These are phyloP conservation scores for Phanerodontia chrysosporium DNA, from an alignment of 768 basidiomycete genomes.

Conservation along the genomic window DNA sequence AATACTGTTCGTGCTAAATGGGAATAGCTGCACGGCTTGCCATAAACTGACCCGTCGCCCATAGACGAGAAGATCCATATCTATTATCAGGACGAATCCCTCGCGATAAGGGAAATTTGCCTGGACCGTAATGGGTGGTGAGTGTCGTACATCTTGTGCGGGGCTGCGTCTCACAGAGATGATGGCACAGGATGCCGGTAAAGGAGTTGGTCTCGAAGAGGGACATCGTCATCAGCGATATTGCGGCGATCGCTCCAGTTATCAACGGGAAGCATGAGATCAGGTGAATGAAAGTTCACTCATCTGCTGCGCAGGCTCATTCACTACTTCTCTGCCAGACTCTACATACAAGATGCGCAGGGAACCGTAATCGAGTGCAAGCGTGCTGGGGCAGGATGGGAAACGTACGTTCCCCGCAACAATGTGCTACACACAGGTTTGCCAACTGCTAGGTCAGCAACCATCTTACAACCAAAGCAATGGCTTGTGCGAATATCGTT, in stretches of 20 bases:
- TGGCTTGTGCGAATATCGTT: neutral
- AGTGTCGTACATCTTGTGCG: neutral
- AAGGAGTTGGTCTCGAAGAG: neutral
- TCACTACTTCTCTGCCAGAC: neutral
- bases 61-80: neutral
- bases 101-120: neutral
- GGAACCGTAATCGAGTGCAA: neutral
- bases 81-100: neutral
- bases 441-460: too few species aligned
- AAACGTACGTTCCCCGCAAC: neutral
- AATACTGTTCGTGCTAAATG: neutral
- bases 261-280: neutral
- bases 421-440: too few species aligned
- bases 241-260: neutral
- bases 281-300: too few species aligned
- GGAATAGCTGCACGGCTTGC: neutral
- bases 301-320: too few species aligned
- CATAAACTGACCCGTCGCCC: neutral
- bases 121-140: neutral
- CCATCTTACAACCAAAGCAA: neutral
- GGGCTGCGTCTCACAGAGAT: too few species aligned
- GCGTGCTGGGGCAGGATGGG: neutral
- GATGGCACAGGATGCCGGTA: neutral
- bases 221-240: neutral
- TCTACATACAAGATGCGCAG: neutral